These are phyloP conservation scores for Apiotrichum brassicae DNA, from an alignment of 1,284 basidiomycete species.

Conservation along the genomic window DNA sequence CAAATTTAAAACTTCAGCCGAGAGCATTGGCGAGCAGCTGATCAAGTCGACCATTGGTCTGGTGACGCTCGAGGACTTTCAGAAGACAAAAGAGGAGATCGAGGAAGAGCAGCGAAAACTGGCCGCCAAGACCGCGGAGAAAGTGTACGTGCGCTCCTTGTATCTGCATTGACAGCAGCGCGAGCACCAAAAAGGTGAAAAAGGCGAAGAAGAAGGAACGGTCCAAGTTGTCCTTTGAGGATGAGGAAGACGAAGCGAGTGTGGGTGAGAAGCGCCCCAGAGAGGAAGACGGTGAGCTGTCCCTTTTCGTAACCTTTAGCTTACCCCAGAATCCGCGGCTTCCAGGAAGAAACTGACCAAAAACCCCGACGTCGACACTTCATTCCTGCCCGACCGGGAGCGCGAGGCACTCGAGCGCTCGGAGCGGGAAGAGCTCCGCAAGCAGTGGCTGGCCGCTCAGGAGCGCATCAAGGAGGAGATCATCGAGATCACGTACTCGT, in stretches of 20 bases:
- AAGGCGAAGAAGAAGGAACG: conserved; percentile 89
- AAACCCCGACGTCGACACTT: conserved; percentile 95
- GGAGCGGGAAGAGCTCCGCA: conserved; percentile 78
- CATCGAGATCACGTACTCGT: conserved; percentile 65
- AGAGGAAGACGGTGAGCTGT: conserved; percentile 26
- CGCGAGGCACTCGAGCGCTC: conserved; percentile 85
- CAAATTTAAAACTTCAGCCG: conserved; percentile 89
- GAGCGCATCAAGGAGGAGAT: conserved; percentile 38
- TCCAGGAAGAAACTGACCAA: conserved; percentile 76
- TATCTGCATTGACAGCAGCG: conserved; percentile 6
- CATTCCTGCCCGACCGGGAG: conserved; percentile 93
- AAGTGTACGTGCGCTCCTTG: conserved; percentile 20
- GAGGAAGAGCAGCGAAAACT: conserved; percentile 89
- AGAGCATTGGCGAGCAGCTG: conserved; percentile 88
- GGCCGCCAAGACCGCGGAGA: conserved; percentile 56
- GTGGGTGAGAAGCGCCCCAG: conserved; percentile 18
- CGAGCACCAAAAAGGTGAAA: conserved; percentile 57
- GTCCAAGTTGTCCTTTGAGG: conserved; percentile 79
- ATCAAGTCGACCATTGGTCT: conserved; percentile 92
- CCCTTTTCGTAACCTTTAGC: neutral
- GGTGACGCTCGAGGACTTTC: conserved; percentile 87
- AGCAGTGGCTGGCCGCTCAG: conserved; percentile 85
- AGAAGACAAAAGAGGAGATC: conserved; percentile 75
- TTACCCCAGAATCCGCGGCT: conserved; percentile 13
- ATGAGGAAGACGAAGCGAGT: conserved; percentile 29